phyloP scores from a whole-genome alignment of 306 rosid species.

The Alnus glutinosa region DNA sequence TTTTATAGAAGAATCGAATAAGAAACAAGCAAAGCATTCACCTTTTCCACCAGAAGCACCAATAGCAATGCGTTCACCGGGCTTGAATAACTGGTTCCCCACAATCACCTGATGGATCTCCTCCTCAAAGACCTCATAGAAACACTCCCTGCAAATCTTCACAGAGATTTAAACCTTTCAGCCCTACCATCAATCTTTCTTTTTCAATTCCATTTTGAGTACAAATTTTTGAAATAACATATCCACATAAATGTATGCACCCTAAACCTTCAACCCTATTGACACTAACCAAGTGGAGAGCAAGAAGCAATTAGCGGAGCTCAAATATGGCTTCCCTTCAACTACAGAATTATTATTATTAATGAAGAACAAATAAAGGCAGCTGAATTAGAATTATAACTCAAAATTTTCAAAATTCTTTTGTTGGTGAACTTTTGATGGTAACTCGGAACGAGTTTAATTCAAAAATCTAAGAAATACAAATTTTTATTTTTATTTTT shows the following conservation, averaged over 20 bases:
- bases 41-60: constrained; percentile 98
- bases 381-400: neutral
- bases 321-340: neutral
- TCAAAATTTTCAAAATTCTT: neutral
- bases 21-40: constrained; percentile 12
- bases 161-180: neutral
- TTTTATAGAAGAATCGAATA: neutral
- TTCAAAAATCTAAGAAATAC: neutral
- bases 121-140: constrained; percentile 75
- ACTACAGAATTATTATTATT: neutral
- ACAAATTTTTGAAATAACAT: neutral
- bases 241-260: neutral
- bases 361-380: no score
- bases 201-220: neutral
- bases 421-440: neutral
- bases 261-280: neutral
- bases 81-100: constrained; percentile 52
- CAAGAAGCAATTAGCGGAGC: neutral
- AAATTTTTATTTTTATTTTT: no score
- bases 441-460: neutral
- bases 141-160: constrained; percentile 80
- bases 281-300: neutral
- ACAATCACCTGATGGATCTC: constrained; percentile 80
- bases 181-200: neutral
- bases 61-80: constrained; percentile 77